A percentile compares a stretch with the other conserved stretches of the same genome.
These are phyloP conservation scores for Cladosporium phlei DNA, from an alignment of 2,329 filamentous ascomycete species.

Conservation along the genomic window DNA sequence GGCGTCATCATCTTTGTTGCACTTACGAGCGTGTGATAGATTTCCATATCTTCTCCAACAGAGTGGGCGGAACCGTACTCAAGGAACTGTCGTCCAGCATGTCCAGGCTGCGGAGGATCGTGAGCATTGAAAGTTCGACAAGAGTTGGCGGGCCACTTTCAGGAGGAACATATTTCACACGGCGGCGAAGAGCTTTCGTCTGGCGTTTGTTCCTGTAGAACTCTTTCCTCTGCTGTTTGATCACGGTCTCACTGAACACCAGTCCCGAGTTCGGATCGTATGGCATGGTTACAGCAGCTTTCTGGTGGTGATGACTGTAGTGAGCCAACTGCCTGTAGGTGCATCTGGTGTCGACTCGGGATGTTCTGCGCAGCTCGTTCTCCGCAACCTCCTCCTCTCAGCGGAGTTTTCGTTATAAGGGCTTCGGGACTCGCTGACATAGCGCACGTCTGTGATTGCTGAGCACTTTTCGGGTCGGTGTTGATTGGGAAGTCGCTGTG, in stretches of 20 bases:
- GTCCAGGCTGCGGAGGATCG: conserved; percentile 17
- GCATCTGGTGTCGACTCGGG: background rate
- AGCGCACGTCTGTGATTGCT: no score
- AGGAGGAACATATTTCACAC: background rate
- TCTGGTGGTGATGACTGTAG: background rate
- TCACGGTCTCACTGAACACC: conserved; percentile 16
- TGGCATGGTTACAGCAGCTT: background rate
- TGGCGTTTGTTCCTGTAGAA: background rate
- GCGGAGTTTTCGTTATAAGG: background rate
- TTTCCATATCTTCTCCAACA: conserved; percentile 18
- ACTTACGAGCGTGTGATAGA: conserved; percentile 13
- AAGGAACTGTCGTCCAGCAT: conserved; percentile 16
- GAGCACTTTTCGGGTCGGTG: no score
- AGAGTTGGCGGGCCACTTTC: conserved; percentile 12
- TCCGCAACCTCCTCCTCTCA: no score
- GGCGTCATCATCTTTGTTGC: background rate
- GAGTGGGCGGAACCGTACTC: conserved; percentile 11
- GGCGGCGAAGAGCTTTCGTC: background rate
- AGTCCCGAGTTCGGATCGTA: conserved; percentile 16
- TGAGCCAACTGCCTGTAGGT: background rate
- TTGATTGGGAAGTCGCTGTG: no score
- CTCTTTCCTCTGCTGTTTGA: background rate
- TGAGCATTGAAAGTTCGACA: conserved; percentile 14
- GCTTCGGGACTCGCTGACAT: no score
- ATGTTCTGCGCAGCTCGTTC: no score